Conservation (phyloP, 768 basidiomycete species). For the Kwoniella shandongensis region DNA sequence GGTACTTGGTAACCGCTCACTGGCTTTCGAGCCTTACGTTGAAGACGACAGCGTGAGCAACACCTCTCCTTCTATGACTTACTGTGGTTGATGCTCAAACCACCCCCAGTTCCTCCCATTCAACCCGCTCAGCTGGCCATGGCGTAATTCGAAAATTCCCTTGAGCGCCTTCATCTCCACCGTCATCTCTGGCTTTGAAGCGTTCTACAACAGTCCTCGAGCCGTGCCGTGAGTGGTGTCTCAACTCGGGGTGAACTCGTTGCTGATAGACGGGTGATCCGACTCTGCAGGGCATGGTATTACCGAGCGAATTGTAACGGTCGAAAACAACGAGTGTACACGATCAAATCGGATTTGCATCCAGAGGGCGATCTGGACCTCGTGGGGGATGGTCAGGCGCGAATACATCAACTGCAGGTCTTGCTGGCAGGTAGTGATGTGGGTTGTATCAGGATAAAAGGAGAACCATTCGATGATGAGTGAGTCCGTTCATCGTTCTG, state of each 20-base stretch:
- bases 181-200: constrained; percentile 41
- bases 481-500: constrained; percentile 26
- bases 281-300: constrained; percentile 22
- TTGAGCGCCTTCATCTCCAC: constrained; percentile 44
- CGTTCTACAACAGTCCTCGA: constrained; percentile 30
- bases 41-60: constrained; percentile 42
- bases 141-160: constrained; percentile 43
- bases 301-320: constrained; percentile 26
- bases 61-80: neutral
- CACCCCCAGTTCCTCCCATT: constrained; percentile 30
- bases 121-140: constrained; percentile 36
- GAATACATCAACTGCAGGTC: constrained; percentile 42
- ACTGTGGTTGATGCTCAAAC: neutral
- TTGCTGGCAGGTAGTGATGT: constrained; percentile 38
- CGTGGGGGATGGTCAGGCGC: constrained; percentile 28
- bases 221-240: constrained; percentile 40
- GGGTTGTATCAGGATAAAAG: constrained; percentile 42
- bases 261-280: neutral
- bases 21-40: constrained; percentile 50
- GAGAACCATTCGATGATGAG: constrained; percentile 47
- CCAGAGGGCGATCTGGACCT: constrained; percentile 31
- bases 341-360: constrained; percentile 13
- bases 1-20: constrained; percentile 37
- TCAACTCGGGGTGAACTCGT: neutral
- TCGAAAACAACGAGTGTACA: constrained; percentile 24